phyloP scores from a whole-genome alignment of 805 yeast genomes.

The Starmera amethionina region DNA sequence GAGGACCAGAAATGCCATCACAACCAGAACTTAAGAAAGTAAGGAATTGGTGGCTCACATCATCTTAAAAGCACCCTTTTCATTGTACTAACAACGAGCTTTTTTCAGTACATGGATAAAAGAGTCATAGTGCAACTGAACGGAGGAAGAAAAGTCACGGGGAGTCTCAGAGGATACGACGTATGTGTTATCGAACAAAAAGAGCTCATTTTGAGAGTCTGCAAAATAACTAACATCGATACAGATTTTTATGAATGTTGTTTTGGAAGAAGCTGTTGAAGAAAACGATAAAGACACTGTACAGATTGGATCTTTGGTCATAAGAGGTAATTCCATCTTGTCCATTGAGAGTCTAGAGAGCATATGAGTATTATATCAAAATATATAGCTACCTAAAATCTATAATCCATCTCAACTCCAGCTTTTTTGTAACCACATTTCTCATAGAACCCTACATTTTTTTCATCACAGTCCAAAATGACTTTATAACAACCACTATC shows the following conservation, averaged over 20 bases:
- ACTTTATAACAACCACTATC: conserved; percentile 73
- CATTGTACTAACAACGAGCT: too few species aligned
- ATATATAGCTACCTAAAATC: conserved; percentile 22
- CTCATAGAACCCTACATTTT: conserved; percentile 76
- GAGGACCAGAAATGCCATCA: conserved; percentile 36
- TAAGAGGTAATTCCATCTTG: conserved; percentile 72
- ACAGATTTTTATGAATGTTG: conserved; percentile 57
- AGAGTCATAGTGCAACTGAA: conserved; percentile 64
- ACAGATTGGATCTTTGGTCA: conserved; percentile 58
- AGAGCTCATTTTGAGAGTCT: background rate
- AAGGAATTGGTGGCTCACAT: conserved; percentile 19
- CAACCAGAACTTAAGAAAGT: conserved; percentile 52
- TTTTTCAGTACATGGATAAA: conserved; percentile 66
- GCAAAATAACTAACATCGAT: background rate
- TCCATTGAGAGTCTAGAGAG: conserved; percentile 42
- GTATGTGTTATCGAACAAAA: conserved; percentile 18
- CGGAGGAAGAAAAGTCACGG: conserved; percentile 71
- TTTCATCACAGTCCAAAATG: conserved; percentile 79
- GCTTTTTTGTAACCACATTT: conserved; percentile 70
- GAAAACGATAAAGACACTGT: conserved; percentile 38
- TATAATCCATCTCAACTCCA: conserved; percentile 60
- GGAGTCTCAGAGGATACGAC: conserved; percentile 80
- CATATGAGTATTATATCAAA: conserved; percentile 3
- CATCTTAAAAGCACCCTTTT: too few species aligned
- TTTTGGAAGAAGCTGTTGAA: conserved; percentile 64